Evolutionary conservation across 2,329 filamentous ascomycete genomes (phyloP).

Genomic region (Microcyclospora pomicola): DNA sequence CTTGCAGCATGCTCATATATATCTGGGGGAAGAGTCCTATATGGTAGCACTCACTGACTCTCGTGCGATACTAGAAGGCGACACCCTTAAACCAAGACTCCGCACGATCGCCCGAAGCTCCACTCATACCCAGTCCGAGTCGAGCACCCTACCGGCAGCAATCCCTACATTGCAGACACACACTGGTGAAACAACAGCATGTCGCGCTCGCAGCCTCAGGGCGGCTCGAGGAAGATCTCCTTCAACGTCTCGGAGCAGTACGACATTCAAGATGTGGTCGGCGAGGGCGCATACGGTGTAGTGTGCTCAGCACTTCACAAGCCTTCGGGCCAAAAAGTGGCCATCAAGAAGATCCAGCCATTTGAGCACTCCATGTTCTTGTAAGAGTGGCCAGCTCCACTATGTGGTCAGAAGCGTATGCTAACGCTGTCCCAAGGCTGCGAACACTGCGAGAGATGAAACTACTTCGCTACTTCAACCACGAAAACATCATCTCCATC

Average conservation of each 20-base stretch:
- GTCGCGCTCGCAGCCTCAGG: slow-evolving; percentile 17
- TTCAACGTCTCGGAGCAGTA: slow-evolving; percentile 99
- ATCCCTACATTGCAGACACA: not conserved
- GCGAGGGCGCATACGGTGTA: slow-evolving; percentile 94
- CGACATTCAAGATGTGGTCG: slow-evolving; percentile 98
- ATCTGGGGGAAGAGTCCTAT: too few relatives aligned
- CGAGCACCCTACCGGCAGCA: too few relatives aligned
- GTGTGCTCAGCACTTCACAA: slow-evolving; percentile 98
- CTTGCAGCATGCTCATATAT: too few relatives aligned
- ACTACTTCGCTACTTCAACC: slow-evolving; percentile 95
- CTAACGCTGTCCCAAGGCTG: slow-evolving; percentile 53
- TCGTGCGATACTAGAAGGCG: too few relatives aligned
- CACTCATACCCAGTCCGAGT: too few relatives aligned
- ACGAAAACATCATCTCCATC: slow-evolving; percentile 99
- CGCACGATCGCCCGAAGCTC: too few relatives aligned
- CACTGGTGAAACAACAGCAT: not conserved
- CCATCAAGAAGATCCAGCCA: slow-evolving; percentile 99
- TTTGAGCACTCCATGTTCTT: slow-evolving; percentile 86
- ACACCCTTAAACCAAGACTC: too few relatives aligned
- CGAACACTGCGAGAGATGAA: slow-evolving; percentile 98
- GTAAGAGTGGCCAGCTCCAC: slow-evolving; percentile 11
- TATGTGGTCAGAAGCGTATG: not conserved
- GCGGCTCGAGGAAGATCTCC: slow-evolving; percentile 76
- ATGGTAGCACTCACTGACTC: too few relatives aligned
- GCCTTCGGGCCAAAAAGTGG: slow-evolving; percentile 93